Conservation (phyloP, 345 rosid species). For the Sisymbrium irio region DNA sequence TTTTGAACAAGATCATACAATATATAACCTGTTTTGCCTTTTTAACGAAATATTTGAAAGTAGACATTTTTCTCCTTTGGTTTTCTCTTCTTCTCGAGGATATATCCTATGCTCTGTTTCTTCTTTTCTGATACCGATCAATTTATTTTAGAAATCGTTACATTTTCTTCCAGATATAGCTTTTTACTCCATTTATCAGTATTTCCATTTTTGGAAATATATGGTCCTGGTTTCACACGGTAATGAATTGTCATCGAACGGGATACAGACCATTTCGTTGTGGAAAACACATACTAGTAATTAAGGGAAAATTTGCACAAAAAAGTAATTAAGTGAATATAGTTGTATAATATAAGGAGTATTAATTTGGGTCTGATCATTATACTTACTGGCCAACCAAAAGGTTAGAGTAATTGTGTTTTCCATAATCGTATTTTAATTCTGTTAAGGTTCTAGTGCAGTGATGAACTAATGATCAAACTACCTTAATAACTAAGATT, state of each 20-base stretch:
- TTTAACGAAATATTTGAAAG: not conserved
- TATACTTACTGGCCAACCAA: not conserved
- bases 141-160: not conserved
- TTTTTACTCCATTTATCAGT: too few species aligned
- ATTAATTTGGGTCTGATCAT: not conserved
- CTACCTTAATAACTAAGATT: too few species aligned
- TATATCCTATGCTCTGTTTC: not conserved
- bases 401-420: not conserved
- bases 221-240: not conserved
- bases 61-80: not conserved
- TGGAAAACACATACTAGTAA: too few species aligned
- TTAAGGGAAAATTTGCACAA: too few species aligned
- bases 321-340: too few species aligned
- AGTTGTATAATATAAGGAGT: too few species aligned
- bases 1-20: too few species aligned
- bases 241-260: not conserved
- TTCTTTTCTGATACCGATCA: not conserved
- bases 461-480: too few species aligned
- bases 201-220: not conserved
- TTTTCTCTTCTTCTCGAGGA: not conserved
- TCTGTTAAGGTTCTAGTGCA: too few species aligned
- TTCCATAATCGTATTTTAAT: too few species aligned
- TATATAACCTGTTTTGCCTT: not conserved
- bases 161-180: too few species aligned
- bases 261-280: not conserved